Evolutionary conservation across 1,284 basidiomycete genomes (phyloP), one percentile per base, ranked within the genome.

Genomic region (Vanrija sp.): DNA sequence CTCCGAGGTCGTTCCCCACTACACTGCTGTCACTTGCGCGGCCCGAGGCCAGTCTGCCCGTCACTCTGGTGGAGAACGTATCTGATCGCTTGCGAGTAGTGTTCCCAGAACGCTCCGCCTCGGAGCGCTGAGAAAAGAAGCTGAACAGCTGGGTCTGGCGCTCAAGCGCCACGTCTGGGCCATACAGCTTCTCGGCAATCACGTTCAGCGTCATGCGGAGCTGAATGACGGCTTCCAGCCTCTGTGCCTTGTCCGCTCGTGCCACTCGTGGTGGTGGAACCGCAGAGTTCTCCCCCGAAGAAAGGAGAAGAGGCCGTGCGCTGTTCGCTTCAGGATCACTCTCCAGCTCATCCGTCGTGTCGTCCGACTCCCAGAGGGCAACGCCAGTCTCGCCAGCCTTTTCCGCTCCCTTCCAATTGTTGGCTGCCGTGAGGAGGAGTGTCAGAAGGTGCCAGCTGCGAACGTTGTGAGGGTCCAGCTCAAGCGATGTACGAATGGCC

Each of bases 361-460:
- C 79, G 66, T 60, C 78, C 71, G 75, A 71, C 29, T 82, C 79
- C 72, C 78, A 80, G 15, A 85, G 77, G 9, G 76, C 79, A 2
- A 84, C 78, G 16, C 85, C 88, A 3, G 85, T 80, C 52, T 93
- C 90, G 46, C 94, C 77, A 3, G 95, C 85, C 53, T 85, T 85
- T 43, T 80, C 79, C 0, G 94, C 93, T 6, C 85, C 87, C 34
- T 79, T 77, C 89, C 89, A 93, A 67, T 94, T 86, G 58, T 88
- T 90, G 34, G 81, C 80, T 6, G 89, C 87, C 0, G 87, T 86
- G 10, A 94, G 80, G 15, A 97, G 74, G 6, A 98, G 79, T 0
- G 89, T 90, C 0, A 98, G 82, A 16, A 98, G 81, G 74, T 98
- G 95, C 95, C 94, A 98, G 54, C 88, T 85, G 42, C 89, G 83